Evolutionary conservation across 805 yeast genomes (phyloP).

Genomic region (Priceomyces carsonii): DNA sequence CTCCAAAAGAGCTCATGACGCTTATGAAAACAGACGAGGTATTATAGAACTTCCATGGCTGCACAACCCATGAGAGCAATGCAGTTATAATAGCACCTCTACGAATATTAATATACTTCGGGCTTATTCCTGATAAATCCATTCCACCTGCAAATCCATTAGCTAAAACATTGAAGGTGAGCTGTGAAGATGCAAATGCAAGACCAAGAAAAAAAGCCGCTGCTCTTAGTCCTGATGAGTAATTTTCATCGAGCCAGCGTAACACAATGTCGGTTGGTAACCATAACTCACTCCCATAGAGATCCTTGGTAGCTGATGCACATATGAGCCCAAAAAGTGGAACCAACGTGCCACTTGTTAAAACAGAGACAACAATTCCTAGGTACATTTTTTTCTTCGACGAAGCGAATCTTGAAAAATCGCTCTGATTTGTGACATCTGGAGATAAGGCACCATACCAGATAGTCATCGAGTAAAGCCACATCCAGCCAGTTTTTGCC

Average conservation of each 20-base stretch:
- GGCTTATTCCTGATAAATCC: slow-evolving; percentile 50
- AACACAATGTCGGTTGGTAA: slow-evolving; percentile 43
- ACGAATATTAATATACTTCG: slow-evolving; percentile 42
- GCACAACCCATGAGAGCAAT: slow-evolving; percentile 20
- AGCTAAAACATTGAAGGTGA: slow-evolving; percentile 34
- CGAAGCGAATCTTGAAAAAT: slow-evolving; percentile 40
- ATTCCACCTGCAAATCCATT: slow-evolving; percentile 58
- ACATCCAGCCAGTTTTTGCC: slow-evolving; percentile 40
- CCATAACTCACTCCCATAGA: slow-evolving; percentile 45
- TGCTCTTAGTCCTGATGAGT: slow-evolving; percentile 42
- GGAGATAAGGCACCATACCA: slow-evolving; percentile 39
- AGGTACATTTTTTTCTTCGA: slow-evolving; percentile 20
- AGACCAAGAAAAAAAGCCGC: slow-evolving; percentile 47
- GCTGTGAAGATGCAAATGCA: slow-evolving; percentile 31
- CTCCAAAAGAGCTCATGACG: slow-evolving; percentile 19
- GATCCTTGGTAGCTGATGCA: slow-evolving; percentile 41
- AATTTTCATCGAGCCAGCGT: slow-evolving; percentile 41
- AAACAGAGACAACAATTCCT: slow-evolving; percentile 36
- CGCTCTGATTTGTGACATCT: slow-evolving; percentile 40
- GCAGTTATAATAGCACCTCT: slow-evolving; percentile 42
- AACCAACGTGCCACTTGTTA: slow-evolving; percentile 42
- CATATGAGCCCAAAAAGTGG: slow-evolving; percentile 49
- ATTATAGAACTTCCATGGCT: slow-evolving; percentile 21
- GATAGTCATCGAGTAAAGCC: slow-evolving; percentile 38
- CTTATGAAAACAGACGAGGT: slow-evolving; percentile 16